Conservation (phyloP, 768 basidiomycete genomes). For the Porphyrellus cyaneotinctus region DNA sequence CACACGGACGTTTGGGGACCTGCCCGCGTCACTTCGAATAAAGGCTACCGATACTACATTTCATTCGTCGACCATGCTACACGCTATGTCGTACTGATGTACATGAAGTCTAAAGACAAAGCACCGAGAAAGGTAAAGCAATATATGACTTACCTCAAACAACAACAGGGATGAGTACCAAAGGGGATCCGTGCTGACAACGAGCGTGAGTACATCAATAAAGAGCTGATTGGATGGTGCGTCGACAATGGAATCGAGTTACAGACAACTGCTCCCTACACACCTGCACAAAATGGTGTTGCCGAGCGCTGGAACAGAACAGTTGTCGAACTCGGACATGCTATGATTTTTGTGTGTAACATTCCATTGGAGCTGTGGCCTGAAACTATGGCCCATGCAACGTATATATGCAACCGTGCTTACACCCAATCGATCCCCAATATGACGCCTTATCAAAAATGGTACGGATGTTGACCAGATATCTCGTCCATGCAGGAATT, state of each 20-base stretch:
- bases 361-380: not conserved
- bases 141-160: no score
- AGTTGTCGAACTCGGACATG: not conserved
- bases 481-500: not conserved
- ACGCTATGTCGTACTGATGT: no score
- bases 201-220: not conserved
- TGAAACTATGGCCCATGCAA: not conserved
- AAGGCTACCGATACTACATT: no score
- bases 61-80: no score
- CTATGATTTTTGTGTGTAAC: not conserved
- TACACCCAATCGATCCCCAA: not conserved
- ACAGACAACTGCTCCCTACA: not conserved
- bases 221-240: not conserved
- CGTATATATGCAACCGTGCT: not conserved
- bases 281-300: not conserved
- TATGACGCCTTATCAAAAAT: not conserved
- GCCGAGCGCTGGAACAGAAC: not conserved
- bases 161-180: not conserved
- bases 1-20: no score
- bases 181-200: not conserved
- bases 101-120: no score
- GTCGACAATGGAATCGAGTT: not conserved
- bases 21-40: no score
- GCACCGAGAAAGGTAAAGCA: no score
- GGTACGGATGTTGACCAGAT: not conserved